A percentile compares a stretch with the other conserved stretches of the same genome.
Conservation (phyloP, 2,329 filamentous ascomycete species). For the Aspergillus candidus region DNA sequence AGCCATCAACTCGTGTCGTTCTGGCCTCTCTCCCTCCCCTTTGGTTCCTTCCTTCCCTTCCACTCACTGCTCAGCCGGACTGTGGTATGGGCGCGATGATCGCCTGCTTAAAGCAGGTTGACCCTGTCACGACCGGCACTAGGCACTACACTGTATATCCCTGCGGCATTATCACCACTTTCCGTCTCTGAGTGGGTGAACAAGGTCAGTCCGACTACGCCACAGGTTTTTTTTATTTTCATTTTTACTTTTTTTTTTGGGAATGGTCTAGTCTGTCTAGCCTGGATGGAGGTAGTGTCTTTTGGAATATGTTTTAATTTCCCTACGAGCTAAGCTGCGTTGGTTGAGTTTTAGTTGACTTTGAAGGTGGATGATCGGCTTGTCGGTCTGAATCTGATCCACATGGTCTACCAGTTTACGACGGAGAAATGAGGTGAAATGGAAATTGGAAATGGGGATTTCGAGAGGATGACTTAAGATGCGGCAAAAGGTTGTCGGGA, state of each 20-base stretch:
- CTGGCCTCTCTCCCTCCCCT: conserved; percentile 9
- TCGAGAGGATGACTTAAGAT: too few relatives aligned
- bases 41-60: too few relatives aligned
- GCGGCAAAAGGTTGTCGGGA: background rate
- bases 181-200: conserved; percentile 2
- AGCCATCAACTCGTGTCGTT: conserved; percentile 11
- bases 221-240: conserved; percentile 5
- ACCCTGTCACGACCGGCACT: conserved; percentile 6
- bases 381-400: background rate
- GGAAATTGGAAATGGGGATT: too few relatives aligned
- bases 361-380: conserved; percentile 2
- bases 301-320: too few relatives aligned
- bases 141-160: background rate
- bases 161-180: conserved; percentile 10
- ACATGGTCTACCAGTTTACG: conserved; percentile 2
- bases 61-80: background rate
- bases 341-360: too few relatives aligned
- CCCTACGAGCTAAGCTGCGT: too few relatives aligned
- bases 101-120: conserved; percentile 10
- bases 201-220: conserved; percentile 6
- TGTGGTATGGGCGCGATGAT: conserved; percentile 11
- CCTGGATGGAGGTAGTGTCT: too few relatives aligned
- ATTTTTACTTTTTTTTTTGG: background rate
- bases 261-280: too few relatives aligned
- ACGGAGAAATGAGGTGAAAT: too few relatives aligned